Conservation (phyloP, 148 eudicot species). For the Fagopyrum homotropicum region DNA sequence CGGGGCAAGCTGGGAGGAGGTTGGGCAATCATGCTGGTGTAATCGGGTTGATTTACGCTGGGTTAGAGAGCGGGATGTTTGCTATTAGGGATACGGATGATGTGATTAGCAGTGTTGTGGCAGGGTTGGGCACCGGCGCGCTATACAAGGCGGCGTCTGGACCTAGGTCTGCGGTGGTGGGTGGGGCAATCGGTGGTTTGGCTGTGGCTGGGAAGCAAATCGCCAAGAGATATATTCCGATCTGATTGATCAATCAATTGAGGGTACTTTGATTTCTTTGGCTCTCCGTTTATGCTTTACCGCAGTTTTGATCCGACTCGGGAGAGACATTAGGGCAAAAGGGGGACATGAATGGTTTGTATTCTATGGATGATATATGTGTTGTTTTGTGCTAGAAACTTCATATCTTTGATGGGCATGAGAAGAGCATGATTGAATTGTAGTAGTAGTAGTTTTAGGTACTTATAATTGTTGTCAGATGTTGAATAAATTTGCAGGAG, state of each 20-base stretch:
- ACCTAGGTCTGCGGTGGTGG: slow-evolving; percentile 71
- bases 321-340: background rate
- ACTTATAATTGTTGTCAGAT: background rate
- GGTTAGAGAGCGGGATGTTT: slow-evolving; percentile 70
- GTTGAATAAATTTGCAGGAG: slow-evolving; percentile 9
- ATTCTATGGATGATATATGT: slow-evolving; percentile 7
- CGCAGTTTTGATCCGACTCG: slow-evolving; percentile 9
- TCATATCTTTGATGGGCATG: slow-evolving; percentile 9
- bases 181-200: slow-evolving; percentile 78
- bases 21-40: slow-evolving; percentile 74
- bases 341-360: background rate
- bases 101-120: slow-evolving; percentile 62
- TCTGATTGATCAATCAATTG: slow-evolving; percentile 32
- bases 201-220: slow-evolving; percentile 61
- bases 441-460: background rate
- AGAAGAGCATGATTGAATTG: slow-evolving; percentile 6
- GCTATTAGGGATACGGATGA: slow-evolving; percentile 67
- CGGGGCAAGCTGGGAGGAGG: slow-evolving; percentile 56
- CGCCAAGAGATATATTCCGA: slow-evolving; percentile 56
- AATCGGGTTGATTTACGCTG: slow-evolving; percentile 71
- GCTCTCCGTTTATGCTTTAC: background rate
- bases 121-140: slow-evolving; percentile 81
- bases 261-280: background rate
- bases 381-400: slow-evolving; percentile 6
- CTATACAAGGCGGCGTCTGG: slow-evolving; percentile 76